These are phyloP conservation scores for Trichoderma pleuroti DNA, from an alignment of 2,329 filamentous ascomycete species.

Conservation along the genomic window DNA sequence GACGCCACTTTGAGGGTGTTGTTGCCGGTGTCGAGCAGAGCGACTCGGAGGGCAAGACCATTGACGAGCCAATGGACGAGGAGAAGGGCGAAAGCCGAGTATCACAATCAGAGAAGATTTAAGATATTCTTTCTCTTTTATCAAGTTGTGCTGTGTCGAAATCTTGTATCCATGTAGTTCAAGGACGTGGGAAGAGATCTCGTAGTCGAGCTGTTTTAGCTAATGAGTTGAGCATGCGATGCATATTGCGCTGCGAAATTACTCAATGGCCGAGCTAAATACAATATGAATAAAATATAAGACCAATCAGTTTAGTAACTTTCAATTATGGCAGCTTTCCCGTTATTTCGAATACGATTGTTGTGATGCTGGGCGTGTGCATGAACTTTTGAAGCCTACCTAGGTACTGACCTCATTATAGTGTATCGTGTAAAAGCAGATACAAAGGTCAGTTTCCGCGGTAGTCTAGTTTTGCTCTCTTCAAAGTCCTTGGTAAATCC, in stretches of 20 bases:
- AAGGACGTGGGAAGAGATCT: background rate
- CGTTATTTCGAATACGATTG: background rate
- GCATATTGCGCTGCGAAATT: background rate
- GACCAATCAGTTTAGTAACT: background rate
- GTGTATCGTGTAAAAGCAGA: background rate
- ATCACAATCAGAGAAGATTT: background rate
- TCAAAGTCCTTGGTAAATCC: background rate
- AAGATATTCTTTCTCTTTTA: background rate
- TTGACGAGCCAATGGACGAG: constrained; percentile 28
- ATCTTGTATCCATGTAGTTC: background rate
- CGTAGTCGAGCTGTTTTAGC: background rate
- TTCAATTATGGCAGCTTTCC: background rate
- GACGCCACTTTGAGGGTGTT: constrained; percentile 63
- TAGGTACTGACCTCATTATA: background rate
- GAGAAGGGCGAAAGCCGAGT: constrained; percentile 26
- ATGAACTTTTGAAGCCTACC: background rate
- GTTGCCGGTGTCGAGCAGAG: constrained; percentile 35
- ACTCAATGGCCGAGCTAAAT: background rate
- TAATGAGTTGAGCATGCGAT: background rate
- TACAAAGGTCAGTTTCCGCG: background rate
- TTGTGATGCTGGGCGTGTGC: background rate
- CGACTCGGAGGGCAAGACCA: constrained; percentile 24
- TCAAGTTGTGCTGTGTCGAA: background rate
- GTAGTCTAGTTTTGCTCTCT: background rate
- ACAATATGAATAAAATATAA: background rate